Base-by-base conservation (phyloP, 768 basidiomycete genomes). In the Mycena capillaripes region DNA sequence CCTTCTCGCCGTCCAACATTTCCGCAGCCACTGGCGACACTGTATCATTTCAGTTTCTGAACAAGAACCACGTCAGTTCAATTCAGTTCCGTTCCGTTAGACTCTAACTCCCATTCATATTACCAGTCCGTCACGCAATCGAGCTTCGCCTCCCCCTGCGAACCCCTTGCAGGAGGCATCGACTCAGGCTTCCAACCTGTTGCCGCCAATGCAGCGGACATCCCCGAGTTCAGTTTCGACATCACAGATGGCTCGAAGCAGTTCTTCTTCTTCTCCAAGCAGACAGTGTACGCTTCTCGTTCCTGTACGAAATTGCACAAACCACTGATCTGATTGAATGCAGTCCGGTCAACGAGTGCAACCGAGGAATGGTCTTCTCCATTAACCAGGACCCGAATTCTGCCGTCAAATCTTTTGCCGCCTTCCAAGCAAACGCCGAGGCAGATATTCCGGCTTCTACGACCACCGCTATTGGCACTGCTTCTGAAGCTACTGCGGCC, bases 291-390 rank as follows among this genome's bases (percentile, higher is more conserved):
- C 16, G 25, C 66, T 23, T 42, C 42, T 50, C 29, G 52, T 70
- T 42, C 46, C 34, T 27, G 38, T 40, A 23, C 44, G 21, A n/a
- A 62, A 44, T 29, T 53, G 25, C 59, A 42, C 29, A 44, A 25
- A 44, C 44, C 23, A 30, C 46, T 46, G 44, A 25, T 62, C 29
- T 29, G 23, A 32, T 8, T 16, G 14, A 30, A 44, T 48, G 17
- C 69, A 52, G 23, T 40, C 29, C 25, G 25, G 14, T 50, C 70
- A 87, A 86, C 55, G 88, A 88, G 77, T 90, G 89, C 78, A 65
- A 77, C 30, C 34, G 69, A 17, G 88, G 88, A 59, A 89, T 89
- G 89, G 89, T 90, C 30, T 89, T 90, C 79, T 85, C 87, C 40
- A 78, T 89, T 66, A 89, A 89, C 81, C 40, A 40, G 1, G 29